These are phyloP conservation scores for Macrocystidia cucumis DNA, from an alignment of 1,284 basidiomycete genomes.

Conservation along the genomic window DNA sequence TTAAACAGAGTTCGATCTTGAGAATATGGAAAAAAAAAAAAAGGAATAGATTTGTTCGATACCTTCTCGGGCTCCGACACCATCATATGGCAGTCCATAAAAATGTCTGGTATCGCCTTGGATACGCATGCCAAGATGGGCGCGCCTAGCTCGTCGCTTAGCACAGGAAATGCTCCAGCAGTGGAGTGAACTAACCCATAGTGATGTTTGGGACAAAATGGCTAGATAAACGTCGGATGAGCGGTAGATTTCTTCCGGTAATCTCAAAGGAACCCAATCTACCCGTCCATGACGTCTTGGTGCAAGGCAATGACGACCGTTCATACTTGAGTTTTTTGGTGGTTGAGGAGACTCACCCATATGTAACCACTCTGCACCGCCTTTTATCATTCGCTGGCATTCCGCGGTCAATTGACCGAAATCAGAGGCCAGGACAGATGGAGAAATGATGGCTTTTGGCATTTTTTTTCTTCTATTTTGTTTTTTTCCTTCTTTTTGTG, in stretches of 20 bases:
- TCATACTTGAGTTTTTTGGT: too few relatives aligned
- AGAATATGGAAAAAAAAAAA: constrained; percentile 4
- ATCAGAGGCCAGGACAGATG: constrained; percentile 91
- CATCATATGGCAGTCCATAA: constrained; percentile 99
- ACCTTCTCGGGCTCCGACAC: constrained; percentile 91
- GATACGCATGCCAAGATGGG: constrained; percentile 86
- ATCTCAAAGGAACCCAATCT: constrained; percentile 13
- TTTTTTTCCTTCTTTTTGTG: too few relatives aligned
- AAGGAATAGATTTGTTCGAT: constrained; percentile 7
- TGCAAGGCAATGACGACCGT: too few relatives aligned
- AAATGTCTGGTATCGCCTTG: constrained; percentile 88
- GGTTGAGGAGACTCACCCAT: constrained; percentile 59
- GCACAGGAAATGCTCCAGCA: too few relatives aligned
- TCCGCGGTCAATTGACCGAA: constrained; percentile 88
- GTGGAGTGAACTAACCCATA: constrained; percentile 55
- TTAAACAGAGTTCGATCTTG: constrained; percentile 21
- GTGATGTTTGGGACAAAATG: constrained; percentile 99
- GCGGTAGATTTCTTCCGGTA: constrained; percentile 8
- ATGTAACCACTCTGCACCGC: constrained; percentile 92
- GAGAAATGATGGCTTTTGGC: constrained; percentile 84
- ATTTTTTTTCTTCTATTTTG: too few relatives aligned
- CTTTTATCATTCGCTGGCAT: constrained; percentile 89
- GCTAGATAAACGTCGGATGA: constrained; percentile 31
- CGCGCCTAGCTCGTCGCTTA: constrained; percentile 47
- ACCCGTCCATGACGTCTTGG: constrained; percentile 96